phyloP scores from a whole-genome alignment of 2,329 filamentous ascomycete species.

The Neurospora sp. region DNA sequence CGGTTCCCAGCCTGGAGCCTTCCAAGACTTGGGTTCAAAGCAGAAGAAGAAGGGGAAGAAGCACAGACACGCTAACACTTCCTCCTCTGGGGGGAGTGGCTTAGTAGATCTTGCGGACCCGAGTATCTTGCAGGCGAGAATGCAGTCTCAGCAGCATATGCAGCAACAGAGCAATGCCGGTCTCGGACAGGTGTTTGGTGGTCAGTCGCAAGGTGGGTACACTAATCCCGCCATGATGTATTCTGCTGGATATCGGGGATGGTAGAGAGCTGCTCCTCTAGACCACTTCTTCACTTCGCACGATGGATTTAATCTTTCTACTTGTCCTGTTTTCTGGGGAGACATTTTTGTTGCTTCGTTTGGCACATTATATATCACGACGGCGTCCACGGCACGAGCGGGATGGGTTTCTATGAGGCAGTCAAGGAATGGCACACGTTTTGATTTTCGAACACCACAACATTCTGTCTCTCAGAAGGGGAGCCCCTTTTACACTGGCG shows the following conservation, averaged over 20 bases:
- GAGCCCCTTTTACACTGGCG: conserved; percentile 15
- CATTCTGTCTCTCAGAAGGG: conserved; percentile 6
- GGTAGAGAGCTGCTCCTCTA: conserved; percentile 35
- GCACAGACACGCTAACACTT: conserved; percentile 99
- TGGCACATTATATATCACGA: conserved; percentile 18
- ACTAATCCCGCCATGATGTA: conserved; percentile 74
- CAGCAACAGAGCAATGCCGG: conserved; percentile 71
- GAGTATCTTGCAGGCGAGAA: conserved; percentile 96
- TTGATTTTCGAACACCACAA: conserved; percentile 15
- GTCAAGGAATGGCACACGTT: conserved; percentile 7
- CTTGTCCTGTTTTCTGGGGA: conserved; percentile 11
- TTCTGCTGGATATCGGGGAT: conserved; percentile 58
- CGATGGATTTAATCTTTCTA: conserved; percentile 15
- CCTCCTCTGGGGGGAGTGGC: conserved; percentile 97
- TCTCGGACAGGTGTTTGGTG: conserved; percentile 84
- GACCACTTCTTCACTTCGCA: conserved; percentile 3
- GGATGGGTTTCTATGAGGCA: conserved; percentile 9
- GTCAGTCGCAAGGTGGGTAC: conserved; percentile 92
- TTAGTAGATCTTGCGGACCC: conserved; percentile 99
- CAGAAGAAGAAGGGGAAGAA: conserved; percentile 99
- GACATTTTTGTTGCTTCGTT: conserved; percentile 15
- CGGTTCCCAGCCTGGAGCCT: conserved; percentile 73
- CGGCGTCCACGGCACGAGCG: conserved; percentile 12
- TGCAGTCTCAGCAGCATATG: conserved; percentile 52
- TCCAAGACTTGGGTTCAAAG: conserved; percentile 89